phyloP scores from a whole-genome alignment of 495 filamentous ascomycete species.

The Parathielavia hyrcaniae region DNA sequence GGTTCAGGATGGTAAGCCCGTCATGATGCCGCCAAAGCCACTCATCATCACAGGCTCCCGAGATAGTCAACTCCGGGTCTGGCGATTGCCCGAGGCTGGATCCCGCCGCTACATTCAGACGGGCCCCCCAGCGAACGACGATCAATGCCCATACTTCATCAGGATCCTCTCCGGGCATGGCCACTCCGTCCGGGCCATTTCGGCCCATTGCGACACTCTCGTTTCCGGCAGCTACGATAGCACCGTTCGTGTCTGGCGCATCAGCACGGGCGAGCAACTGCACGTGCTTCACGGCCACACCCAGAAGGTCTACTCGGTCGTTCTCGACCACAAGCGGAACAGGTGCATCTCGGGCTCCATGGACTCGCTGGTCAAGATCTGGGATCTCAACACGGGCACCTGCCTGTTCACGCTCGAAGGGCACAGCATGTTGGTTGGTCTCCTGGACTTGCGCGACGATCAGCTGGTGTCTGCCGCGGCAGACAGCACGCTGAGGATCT shows the following conservation, averaged over 20 bases:
- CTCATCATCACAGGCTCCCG: conserved; percentile 96
- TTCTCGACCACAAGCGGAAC: conserved; percentile 84
- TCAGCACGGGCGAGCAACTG: conserved; percentile 86
- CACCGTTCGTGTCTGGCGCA: conserved; percentile 94
- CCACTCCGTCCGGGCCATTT: conserved; percentile 97
- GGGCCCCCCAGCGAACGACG: conserved; percentile 67
- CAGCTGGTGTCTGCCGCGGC: conserved; percentile 91
- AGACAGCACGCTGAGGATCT: conserved; percentile 91
- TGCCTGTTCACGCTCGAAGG: conserved; percentile 88
- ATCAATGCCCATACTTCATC: conserved; percentile 89
- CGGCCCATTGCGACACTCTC: conserved; percentile 90
- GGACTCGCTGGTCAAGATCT: conserved; percentile 97
- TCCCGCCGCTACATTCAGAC: conserved; percentile 70
- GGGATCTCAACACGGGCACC: conserved; percentile 86
- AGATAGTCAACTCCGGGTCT: conserved; percentile 89
- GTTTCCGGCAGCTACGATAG: conserved; percentile 98
- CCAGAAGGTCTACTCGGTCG: conserved; percentile 96
- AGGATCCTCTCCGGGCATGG: conserved; percentile 78
- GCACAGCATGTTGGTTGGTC: conserved; percentile 85
- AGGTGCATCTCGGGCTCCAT: conserved; percentile 97
- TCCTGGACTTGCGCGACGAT: conserved; percentile 81
- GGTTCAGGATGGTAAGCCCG: conserved; percentile 61
- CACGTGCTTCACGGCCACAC: conserved; percentile 83
- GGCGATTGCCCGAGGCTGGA: conserved; percentile 82
- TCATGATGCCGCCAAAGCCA: conserved; percentile 86